Evolutionary conservation across 495 filamentous ascomycete genomes (phyloP), one percentile per base, ranked within the genome.

Genomic region (Penicillium parvum): DNA sequence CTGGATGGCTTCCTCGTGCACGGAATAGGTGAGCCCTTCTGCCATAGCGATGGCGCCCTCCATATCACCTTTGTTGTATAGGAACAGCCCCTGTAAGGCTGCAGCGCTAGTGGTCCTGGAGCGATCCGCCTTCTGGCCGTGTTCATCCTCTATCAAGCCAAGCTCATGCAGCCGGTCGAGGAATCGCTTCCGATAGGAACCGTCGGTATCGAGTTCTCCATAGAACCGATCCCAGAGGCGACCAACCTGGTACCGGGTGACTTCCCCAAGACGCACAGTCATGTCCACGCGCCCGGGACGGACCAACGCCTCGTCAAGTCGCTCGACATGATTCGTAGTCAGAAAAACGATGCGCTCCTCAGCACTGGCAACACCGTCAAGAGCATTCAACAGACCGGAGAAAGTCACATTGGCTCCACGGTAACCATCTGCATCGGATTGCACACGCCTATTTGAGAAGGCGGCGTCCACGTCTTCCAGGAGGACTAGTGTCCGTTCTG

Each of bases 211-310:
- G n/a, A 86, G 62, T 25, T 89, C 85, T 3, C 84, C 83, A 48
- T 96, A 98, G 64, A 97, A 98, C 20, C 92, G 79, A 61, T 90
- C 84, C 92, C 92, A 98, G 66, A 98, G 83, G 61, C 84, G 72
- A 5, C 67, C 80, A 11, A 91, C 88, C 61, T 96, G 91, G 59
- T 86, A 86, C 37, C 78, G 73, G 25, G 86, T 89, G 14, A 90
- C 88, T 59, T 92, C 86, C 10, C 90, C 94, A 32, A 98, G 81
- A 27, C 86, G 79, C 3, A 95, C 82, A 30, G 84, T 91, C 82
- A 97, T 87, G 63, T 98, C 92, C 1, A 98, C 88, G 38, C 92
- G 75, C 4, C 92, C 92, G 2, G 92, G 92, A 19, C 92, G 77
- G 19, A 98, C 85, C 28, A 98, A 69, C 16, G 92, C 92, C 48